Evolutionary conservation across 1,284 basidiomycete genomes (phyloP).

Genomic region (Caloboletus inedulis): DNA sequence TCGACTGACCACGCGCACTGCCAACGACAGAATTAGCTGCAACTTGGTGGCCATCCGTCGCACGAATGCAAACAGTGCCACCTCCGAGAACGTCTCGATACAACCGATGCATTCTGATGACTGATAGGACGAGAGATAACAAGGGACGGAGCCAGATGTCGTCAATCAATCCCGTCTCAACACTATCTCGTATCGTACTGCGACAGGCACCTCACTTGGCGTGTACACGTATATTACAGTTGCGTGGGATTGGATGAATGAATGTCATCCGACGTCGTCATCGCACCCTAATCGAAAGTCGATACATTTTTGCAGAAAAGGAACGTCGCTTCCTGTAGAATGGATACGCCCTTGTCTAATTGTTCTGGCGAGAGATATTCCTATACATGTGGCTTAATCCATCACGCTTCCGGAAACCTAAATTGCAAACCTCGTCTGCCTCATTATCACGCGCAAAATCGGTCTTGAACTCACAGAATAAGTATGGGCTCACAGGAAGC

Average conservation of each 20-base stretch:
- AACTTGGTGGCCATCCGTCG: neutral
- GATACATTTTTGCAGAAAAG: neutral
- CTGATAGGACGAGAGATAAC: neutral
- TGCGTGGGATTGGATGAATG: neutral
- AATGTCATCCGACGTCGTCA: neutral
- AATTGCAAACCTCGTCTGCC: neutral
- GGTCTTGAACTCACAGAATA: neutral
- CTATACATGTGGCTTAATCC: neutral
- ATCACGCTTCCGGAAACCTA: neutral
- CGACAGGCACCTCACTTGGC: neutral
- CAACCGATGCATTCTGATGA: neutral
- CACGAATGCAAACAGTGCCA: neutral
- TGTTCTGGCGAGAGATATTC: neutral
- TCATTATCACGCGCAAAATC: neutral
- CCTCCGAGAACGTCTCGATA: neutral
- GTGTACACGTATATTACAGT: too few relatives aligned
- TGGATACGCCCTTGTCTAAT: neutral
- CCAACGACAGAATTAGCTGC: neutral
- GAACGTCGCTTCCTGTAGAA: slow-evolving; percentile 10
- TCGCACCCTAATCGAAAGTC: too few relatives aligned
- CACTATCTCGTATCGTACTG: neutral
- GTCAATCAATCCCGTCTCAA: neutral
- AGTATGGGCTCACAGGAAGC: neutral
- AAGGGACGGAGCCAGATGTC: neutral
- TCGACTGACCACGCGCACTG: neutral